Evolutionary conservation across 2,329 filamentous ascomycete species (phyloP).

Genomic region (Trichoderma aggressivum): DNA sequence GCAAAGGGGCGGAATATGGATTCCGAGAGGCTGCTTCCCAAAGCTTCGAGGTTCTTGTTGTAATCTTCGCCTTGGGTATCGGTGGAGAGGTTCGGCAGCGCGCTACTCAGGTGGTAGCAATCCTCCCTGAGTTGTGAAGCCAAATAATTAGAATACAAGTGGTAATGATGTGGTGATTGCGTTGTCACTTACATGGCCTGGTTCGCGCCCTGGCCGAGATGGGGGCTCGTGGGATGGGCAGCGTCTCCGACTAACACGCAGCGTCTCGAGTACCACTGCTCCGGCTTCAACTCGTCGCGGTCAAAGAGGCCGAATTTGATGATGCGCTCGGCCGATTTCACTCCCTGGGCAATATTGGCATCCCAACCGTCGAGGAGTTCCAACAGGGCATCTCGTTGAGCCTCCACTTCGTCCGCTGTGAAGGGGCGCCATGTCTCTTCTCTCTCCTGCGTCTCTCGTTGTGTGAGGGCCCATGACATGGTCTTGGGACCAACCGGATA

Average conservation of each 20-base stretch:
- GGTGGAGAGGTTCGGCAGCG: conserved; percentile 12
- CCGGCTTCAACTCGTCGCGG: conserved; percentile 22
- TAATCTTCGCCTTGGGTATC: conserved; percentile 1
- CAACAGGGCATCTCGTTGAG: conserved; percentile 20
- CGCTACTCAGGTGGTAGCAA: conserved; percentile 19
- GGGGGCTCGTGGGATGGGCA: conserved; percentile 27
- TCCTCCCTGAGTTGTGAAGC: conserved; percentile 14
- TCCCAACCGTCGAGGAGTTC: conserved; percentile 23
- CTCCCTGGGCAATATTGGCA: conserved; percentile 21
- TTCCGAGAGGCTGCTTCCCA: conserved; percentile 8
- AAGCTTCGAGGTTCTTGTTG: neutral
- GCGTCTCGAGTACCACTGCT: conserved; percentile 25
- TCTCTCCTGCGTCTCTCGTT: conserved; percentile 23
- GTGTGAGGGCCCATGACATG: conserved; percentile 27
- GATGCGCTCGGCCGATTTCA: conserved; percentile 24
- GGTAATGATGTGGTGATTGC: neutral
- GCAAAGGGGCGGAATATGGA: conserved; percentile 20
- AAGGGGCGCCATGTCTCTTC: conserved; percentile 28
- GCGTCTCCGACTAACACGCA: conserved; percentile 26
- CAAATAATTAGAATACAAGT: neutral
- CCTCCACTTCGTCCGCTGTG: conserved; percentile 19
- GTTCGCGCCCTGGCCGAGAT: conserved; percentile 28
- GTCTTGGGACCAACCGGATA: conserved; percentile 24
- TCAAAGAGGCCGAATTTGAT: conserved; percentile 30
- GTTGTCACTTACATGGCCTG: conserved; percentile 21